Evolutionary conservation across 2,329 filamentous ascomycete species (phyloP).

Genomic region (Fusarium goolgardi): DNA sequence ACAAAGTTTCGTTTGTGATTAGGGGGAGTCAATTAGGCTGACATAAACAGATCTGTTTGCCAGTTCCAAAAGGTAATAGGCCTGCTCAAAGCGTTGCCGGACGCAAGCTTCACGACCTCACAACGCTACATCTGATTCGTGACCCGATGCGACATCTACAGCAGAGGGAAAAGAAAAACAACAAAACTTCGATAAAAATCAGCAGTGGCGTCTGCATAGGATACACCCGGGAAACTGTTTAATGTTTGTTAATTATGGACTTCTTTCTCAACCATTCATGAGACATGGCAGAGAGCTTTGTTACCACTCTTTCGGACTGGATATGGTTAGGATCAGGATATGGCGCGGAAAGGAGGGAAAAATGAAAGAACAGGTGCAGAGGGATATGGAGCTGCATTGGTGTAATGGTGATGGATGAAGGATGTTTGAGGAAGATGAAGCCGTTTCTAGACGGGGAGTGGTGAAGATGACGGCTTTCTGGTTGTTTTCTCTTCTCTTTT

Average conservation of each 20-base stretch:
- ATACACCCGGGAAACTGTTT: slow-evolving; percentile 42
- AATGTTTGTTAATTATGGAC: slow-evolving; percentile 35
- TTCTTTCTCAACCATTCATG: slow-evolving; percentile 30
- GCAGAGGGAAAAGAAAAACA: slow-evolving; percentile 31
- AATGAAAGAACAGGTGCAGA: slow-evolving; percentile 26
- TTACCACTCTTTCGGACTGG: slow-evolving; percentile 40
- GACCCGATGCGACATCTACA: background rate
- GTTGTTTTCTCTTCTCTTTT: slow-evolving; percentile 36
- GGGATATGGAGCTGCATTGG: slow-evolving; percentile 4
- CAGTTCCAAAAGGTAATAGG: slow-evolving; percentile 55
- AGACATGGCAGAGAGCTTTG: slow-evolving; percentile 37
- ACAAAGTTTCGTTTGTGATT: slow-evolving; percentile 43
- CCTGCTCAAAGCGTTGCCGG: background rate
- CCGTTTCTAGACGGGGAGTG: slow-evolving; percentile 31
- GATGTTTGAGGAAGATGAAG: slow-evolving; percentile 21
- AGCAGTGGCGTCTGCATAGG: slow-evolving; percentile 38
- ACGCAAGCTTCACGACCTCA: background rate
- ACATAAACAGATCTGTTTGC: slow-evolving; percentile 54
- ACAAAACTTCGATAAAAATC: slow-evolving; percentile 30
- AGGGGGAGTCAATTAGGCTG: slow-evolving; percentile 45
- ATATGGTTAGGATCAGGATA: slow-evolving; percentile 28
- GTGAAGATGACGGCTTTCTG: slow-evolving; percentile 32
- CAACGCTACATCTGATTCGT: background rate
- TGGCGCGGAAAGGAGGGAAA: slow-evolving; percentile 36
- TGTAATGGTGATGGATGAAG: slow-evolving; percentile 40